Percentiles rank a stretch among this genome's conserved stretches.
Conservation (phyloP, 768 basidiomycete species). For the Phanerochaete sordida region DNA sequence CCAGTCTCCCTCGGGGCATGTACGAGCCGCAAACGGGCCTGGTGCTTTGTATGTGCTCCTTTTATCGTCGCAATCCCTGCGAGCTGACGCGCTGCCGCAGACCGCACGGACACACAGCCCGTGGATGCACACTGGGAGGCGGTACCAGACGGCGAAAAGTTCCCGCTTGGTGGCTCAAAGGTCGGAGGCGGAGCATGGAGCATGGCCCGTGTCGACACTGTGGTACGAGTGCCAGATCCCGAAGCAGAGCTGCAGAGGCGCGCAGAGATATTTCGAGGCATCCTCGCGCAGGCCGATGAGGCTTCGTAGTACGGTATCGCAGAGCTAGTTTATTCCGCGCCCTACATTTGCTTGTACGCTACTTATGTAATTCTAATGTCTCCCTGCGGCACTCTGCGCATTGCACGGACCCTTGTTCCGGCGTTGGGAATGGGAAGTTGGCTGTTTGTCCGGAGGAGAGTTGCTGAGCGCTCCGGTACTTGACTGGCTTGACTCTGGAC, state of each 20-base stretch:
- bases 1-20: slow-evolving; percentile 52
- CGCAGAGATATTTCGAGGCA: neutral
- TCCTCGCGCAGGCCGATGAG: neutral
- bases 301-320: neutral
- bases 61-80: neutral
- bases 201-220: slow-evolving; percentile 69
- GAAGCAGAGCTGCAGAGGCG: slow-evolving; percentile 1
- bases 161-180: slow-evolving; percentile 66
- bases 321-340: neutral
- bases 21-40: slow-evolving; percentile 83
- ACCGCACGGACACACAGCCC: slow-evolving; percentile 77
- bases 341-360: neutral
- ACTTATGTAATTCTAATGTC: neutral
- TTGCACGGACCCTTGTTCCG: no score
- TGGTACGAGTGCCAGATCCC: slow-evolving; percentile 30
- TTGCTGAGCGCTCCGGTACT: neutral
- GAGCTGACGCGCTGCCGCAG: slow-evolving; percentile 33
- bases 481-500: no score
- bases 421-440: no score
- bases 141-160: slow-evolving; percentile 41
- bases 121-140: slow-evolving; percentile 59
- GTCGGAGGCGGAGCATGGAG: slow-evolving; percentile 80
- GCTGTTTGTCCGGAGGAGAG: no score
- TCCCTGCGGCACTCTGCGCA: neutral
- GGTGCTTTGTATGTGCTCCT: slow-evolving; percentile 53